Evolutionary conservation across 352 stramenopile genomes (phyloP).

Genomic region (Phytophthora chlamydospora): DNA sequence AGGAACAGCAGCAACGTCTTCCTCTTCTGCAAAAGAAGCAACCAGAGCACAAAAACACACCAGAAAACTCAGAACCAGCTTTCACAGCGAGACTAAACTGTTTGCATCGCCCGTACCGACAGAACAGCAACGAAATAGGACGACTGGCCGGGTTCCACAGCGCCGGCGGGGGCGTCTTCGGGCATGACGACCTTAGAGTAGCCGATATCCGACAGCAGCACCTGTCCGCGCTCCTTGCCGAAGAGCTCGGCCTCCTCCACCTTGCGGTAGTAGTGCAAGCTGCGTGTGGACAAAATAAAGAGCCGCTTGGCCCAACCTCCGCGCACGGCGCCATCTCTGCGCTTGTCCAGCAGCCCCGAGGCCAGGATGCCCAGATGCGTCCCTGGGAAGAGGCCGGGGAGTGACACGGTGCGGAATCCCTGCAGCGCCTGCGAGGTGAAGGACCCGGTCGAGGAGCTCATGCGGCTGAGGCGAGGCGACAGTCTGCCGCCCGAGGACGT

Average conservation of each 20-base stretch:
- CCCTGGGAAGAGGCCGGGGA: slow-evolving; percentile 73
- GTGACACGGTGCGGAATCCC: slow-evolving; percentile 71
- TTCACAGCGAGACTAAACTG: slow-evolving; percentile 2
- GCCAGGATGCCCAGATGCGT: slow-evolving; percentile 80
- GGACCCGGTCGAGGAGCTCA: slow-evolving; percentile 59
- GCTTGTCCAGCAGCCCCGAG: slow-evolving; percentile 81
- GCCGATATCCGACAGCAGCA: slow-evolving; percentile 72
- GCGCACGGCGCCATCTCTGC: slow-evolving; percentile 80
- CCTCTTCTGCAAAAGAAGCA: slow-evolving; percentile 50
- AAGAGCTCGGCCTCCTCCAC: slow-evolving; percentile 83
- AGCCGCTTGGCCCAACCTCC: slow-evolving; percentile 82
- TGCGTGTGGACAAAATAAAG: slow-evolving; percentile 83
- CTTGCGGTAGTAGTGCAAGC: slow-evolving; percentile 88
- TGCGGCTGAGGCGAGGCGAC: slow-evolving; percentile 56
- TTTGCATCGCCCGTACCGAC: slow-evolving; percentile 45
- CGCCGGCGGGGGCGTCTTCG: slow-evolving; percentile 76
- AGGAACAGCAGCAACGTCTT: slow-evolving; percentile 85
- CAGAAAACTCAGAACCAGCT: slow-evolving; percentile 4
- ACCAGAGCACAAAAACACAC: not conserved
- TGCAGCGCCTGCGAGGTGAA: slow-evolving; percentile 66
- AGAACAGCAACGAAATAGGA: slow-evolving; percentile 77
- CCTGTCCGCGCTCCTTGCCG: slow-evolving; percentile 81
- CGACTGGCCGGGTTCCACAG: slow-evolving; percentile 63
- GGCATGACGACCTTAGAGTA: slow-evolving; percentile 78
- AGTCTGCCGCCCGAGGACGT: slow-evolving; percentile 29